Base-by-base conservation (phyloP, 192 early-diverging fungal species). In the Coemansia sp. region DNA sequence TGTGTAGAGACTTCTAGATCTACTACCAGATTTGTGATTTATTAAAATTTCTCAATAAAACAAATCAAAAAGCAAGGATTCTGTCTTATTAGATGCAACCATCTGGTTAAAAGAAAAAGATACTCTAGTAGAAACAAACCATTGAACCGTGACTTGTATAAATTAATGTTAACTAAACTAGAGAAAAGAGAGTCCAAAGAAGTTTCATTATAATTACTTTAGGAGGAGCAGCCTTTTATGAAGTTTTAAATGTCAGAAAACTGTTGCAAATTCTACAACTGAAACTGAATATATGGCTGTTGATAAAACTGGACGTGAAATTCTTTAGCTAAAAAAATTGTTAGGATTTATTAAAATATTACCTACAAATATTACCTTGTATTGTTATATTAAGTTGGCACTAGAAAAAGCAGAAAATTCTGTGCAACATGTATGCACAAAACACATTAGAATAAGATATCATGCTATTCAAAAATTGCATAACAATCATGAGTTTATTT, bases 241-340 rank as follows among this genome's bases (percentile, higher is more conserved):
- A 14, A 17, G 14, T 17, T 46, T 3, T 17, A 46, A 46, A 46
- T 3, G 6, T 36, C 33, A 36, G 25, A 36, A 53, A 21, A 57
- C 51, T 46, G 9, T 29, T 22, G 56, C 56, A 32, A 27, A 57
- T 29, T 57, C 56, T 10, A 57, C 56, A 29, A 57, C 56, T 22
- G 56, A 57, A 32, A 27, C 56, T 20, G 56, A 57, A 14, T 57
- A 57, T 27, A 57, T 57, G 56, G 56, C 56, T 6, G 32, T 57
- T 57, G 56, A 32, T 20, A 27, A 57, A 30, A 20, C 22, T 24
- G 56, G 56, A 7, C 21, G 20, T 17, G 27, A 57, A 20, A 24
- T 57, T 32, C 27, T 29, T 19, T 57, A 27, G 56, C 2, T 57
- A 19, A 29, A 57, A 6, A 57, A 57, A 24, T 24, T 57, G 25